These are phyloP conservation scores for Avena sativa DNA, from an alignment of 176 grass and related monocot species.

Conservation along the genomic window DNA sequence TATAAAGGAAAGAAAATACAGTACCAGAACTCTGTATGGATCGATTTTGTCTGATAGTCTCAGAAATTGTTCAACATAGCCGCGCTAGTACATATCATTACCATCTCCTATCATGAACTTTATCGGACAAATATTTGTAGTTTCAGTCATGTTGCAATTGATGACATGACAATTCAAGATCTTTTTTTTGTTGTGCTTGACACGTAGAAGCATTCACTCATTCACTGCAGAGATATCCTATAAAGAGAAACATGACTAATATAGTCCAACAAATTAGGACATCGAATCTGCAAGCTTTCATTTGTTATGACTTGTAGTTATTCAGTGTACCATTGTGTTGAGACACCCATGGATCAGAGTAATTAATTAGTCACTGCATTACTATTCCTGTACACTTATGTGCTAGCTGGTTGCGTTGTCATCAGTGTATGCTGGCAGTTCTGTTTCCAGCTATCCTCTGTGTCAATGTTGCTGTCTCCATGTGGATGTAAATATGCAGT, in stretches of 20 bases:
- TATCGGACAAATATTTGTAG: background rate
- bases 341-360: too few relatives aligned
- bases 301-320: background rate
- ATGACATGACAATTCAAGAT: too few relatives aligned
- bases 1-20: slow-evolving; percentile 24
- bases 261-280: background rate
- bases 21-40: background rate
- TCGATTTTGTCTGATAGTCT: slow-evolving; percentile 12
- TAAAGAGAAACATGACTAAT: background rate
- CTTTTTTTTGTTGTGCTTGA: background rate
- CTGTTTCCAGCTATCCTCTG: too few relatives aligned
- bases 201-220: background rate
- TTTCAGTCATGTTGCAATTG: background rate
- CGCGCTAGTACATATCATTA: background rate
- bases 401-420: too few relatives aligned
- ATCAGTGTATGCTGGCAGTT: too few relatives aligned
- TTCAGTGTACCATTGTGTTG: too few relatives aligned
- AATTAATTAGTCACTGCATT: too few relatives aligned
- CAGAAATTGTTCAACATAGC: background rate
- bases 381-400: too few relatives aligned
- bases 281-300: background rate
- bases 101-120: background rate
- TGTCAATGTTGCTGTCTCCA: too few relatives aligned
- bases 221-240: background rate
- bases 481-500: too few relatives aligned